A percentile compares a stretch with the other conserved stretches of the same genome.
Conservation (phyloP, 441 rosid genomes). For the Brassica hybrid region DNA sequence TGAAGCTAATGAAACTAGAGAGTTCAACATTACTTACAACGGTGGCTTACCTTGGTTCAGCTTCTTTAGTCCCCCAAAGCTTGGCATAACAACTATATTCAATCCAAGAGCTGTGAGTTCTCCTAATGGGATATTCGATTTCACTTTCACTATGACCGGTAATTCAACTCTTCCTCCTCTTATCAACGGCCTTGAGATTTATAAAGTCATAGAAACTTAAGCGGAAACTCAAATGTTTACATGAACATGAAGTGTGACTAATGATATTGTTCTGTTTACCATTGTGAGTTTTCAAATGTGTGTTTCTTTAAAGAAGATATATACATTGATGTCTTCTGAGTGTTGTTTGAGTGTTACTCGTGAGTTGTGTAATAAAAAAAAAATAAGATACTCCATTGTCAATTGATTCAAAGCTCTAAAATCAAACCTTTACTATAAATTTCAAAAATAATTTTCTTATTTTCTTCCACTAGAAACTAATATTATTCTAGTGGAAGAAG, state of each 20-base stretch:
- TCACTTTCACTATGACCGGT: slow-evolving; percentile 13
- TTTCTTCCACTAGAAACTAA: slow-evolving; percentile 14
- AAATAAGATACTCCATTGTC: background rate
- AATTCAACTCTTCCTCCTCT: slow-evolving; percentile 45
- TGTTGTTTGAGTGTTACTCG: background rate
- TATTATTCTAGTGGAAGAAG: background rate
- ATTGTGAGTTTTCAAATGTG: background rate
- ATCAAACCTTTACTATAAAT: background rate
- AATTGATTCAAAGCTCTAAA: background rate
- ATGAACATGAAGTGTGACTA: background rate
- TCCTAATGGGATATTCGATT: background rate
- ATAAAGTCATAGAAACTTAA: background rate
- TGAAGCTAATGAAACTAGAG: slow-evolving; percentile 33
- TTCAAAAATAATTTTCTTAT: background rate
- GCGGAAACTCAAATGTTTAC: background rate
- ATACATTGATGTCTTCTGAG: background rate
- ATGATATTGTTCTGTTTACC: background rate
- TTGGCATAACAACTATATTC: background rate
- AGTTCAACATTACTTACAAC: slow-evolving; percentile 30
- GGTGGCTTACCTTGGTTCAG: slow-evolving; percentile 8
- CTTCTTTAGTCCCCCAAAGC: slow-evolving; percentile 13
- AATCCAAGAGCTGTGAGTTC: background rate
- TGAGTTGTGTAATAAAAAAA: background rate
- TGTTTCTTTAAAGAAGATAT: background rate
- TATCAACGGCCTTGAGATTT: slow-evolving; percentile 42